Conservation (phyloP, 208 protist species). For the Crithidia acanthocephali region DNA sequence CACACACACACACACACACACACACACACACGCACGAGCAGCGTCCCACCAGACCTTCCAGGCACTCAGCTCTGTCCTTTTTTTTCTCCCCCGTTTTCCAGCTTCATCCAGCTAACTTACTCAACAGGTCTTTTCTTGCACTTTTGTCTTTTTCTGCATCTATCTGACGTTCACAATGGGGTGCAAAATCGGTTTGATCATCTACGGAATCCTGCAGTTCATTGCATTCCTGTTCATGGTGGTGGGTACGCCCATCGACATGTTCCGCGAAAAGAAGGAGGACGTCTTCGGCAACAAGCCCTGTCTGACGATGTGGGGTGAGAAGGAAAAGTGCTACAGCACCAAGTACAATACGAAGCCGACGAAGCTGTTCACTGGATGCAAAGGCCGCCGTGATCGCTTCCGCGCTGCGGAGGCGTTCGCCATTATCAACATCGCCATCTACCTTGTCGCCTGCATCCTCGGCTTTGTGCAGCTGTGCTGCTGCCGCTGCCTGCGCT, state of each 20-base stretch:
- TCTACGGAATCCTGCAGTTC: conserved; percentile 53
- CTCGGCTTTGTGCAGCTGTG: conserved; percentile 36
- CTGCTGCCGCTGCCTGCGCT: conserved; percentile 48
- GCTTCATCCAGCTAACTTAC: too few relatives aligned
- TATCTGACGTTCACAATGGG: neutral
- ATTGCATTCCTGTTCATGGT: conserved; percentile 51
- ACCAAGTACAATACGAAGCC: conserved; percentile 17
- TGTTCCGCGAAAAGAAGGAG: conserved; percentile 39
- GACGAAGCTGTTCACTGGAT: conserved; percentile 25
- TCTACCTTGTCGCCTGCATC: conserved; percentile 14
- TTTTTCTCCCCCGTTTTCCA: too few relatives aligned
- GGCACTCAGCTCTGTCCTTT: too few relatives aligned
- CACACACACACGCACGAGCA: too few relatives aligned
- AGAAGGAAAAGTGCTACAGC: conserved; percentile 42
- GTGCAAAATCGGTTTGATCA: conserved; percentile 13
- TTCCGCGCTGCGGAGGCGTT: conserved; percentile 51
- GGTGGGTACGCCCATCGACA: conserved; percentile 57
- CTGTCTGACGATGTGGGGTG: conserved; percentile 62
- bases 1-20: too few relatives aligned
- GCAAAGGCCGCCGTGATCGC: conserved; percentile 20
- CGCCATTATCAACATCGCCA: conserved; percentile 40
- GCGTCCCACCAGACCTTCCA: too few relatives aligned
- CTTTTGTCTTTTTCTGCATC: neutral
- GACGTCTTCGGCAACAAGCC: neutral
- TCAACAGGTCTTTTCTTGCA: too few relatives aligned